These are phyloP conservation scores for Oryza longistaminata DNA, from an alignment of 176 grass and related monocot species.

Conservation along the genomic window DNA sequence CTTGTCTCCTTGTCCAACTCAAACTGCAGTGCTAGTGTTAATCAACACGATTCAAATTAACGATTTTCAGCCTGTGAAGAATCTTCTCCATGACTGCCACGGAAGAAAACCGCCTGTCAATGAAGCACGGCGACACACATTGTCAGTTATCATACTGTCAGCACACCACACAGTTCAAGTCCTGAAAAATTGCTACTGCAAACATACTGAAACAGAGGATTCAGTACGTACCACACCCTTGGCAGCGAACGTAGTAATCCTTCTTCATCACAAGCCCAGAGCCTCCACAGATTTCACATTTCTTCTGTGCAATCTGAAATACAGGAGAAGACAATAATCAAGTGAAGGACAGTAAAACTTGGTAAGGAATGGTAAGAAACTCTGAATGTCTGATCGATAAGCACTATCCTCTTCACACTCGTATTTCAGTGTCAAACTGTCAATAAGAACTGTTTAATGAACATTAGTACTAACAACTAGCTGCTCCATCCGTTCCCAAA, in stretches of 20 bases:
- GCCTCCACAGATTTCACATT: conserved; percentile 75
- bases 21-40: background rate
- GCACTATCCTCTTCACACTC: background rate
- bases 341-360: background rate
- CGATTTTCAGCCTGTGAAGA: conserved; percentile 67
- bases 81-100: conserved; percentile 93
- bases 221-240: conserved; percentile 65
- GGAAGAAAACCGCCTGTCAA: conserved; percentile 89
- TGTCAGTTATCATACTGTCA: background rate
- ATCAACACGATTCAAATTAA: background rate
- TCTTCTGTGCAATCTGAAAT: conserved; percentile 66
- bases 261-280: conserved; percentile 70
- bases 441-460: background rate
- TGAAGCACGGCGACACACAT: background rate
- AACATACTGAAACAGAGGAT: background rate
- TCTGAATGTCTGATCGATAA: background rate
- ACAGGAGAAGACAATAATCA: background rate
- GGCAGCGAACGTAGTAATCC: conserved; percentile 65
- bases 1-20: background rate
- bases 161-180: background rate
- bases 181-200: background rate
- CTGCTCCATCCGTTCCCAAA: too few relatives aligned
- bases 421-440: background rate
- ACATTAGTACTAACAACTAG: background rate
- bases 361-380: background rate